Percentiles rank a stretch among this genome's conserved stretches.
Conservation (phyloP, 148 eudicot species). For the Drosera capensis region DNA sequence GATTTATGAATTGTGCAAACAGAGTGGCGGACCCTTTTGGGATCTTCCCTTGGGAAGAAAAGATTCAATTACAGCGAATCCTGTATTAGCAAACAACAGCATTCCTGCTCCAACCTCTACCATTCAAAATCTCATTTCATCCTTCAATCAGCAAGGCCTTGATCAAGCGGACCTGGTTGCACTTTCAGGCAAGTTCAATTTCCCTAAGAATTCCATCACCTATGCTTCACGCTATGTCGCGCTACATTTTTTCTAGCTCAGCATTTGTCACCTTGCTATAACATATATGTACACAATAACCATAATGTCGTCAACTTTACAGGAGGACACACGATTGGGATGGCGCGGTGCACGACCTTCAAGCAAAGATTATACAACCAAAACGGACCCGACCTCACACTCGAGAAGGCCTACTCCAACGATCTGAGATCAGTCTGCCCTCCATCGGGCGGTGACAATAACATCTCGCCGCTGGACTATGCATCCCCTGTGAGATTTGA, state of each 20-base stretch:
- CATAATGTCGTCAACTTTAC: background rate
- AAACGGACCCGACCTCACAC: slow-evolving; percentile 54
- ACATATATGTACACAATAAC: background rate
- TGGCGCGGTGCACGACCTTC: slow-evolving; percentile 65
- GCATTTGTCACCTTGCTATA: too few relatives aligned
- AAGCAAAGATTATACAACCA: slow-evolving; percentile 74
- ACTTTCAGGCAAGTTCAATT: slow-evolving; percentile 46
- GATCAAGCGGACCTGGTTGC: slow-evolving; percentile 66
- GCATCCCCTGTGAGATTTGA: slow-evolving; percentile 59
- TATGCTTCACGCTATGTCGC: too few relatives aligned
- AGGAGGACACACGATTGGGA: slow-evolving; percentile 88
- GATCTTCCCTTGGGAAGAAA: slow-evolving; percentile 73
- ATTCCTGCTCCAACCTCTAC: slow-evolving; percentile 72
- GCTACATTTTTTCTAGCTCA: too few relatives aligned
- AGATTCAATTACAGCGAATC: slow-evolving; percentile 64
- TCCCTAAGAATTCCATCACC: background rate
- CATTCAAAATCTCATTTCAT: slow-evolving; percentile 30
- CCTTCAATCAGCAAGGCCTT: slow-evolving; percentile 63
- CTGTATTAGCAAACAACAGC: slow-evolving; percentile 31
- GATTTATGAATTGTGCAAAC: too few relatives aligned
- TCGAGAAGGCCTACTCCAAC: slow-evolving; percentile 48
- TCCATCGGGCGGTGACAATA: slow-evolving; percentile 52
- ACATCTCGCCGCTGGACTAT: slow-evolving; percentile 55
- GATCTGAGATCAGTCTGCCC: slow-evolving; percentile 58
- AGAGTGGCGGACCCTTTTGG: slow-evolving; percentile 94